These are phyloP conservation scores for Chalaropsis thielavioides DNA, from an alignment of 2,329 filamentous ascomycete genomes.

Conservation along the genomic window DNA sequence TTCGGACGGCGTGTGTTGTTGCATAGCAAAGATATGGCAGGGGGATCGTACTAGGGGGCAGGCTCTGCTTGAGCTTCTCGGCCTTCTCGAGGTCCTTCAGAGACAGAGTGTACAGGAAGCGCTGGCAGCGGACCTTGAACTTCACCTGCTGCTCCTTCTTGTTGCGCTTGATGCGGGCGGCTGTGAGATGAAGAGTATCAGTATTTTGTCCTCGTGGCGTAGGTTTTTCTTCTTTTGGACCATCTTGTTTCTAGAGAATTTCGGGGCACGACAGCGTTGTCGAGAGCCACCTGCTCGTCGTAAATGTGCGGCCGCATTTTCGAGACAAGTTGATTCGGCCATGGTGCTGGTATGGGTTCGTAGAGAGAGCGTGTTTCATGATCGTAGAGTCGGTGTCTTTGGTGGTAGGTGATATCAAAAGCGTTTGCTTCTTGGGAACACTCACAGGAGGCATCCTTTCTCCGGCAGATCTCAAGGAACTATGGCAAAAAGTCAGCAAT, in stretches of 20 bases:
- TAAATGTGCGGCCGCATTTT: neutral
- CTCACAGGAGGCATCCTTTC: slow-evolving; percentile 98
- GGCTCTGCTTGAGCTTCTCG: slow-evolving; percentile 99
- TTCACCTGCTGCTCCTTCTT: slow-evolving; percentile 84
- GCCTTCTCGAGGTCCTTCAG: slow-evolving; percentile 99
- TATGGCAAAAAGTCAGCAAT: slow-evolving; percentile 26
- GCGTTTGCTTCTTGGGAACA: slow-evolving; percentile 5
- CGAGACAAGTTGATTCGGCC: neutral
- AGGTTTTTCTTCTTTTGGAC: neutral
- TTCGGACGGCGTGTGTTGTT: neutral
- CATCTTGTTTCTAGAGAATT: neutral
- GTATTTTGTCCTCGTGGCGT: neutral
- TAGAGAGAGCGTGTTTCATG: no score
- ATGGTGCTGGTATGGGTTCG: neutral
- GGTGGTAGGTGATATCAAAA: neutral
- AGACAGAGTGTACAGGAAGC: slow-evolving; percentile 93
- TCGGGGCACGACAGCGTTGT: neutral
- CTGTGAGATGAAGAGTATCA: slow-evolving; percentile 29
- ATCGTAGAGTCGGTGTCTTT: neutral
- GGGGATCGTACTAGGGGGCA: slow-evolving; percentile 73
- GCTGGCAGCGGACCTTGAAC: slow-evolving; percentile 99
- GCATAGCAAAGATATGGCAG: slow-evolving; percentile 2
- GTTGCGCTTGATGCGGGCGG: slow-evolving; percentile 93
- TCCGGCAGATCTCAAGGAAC: slow-evolving; percentile 99
- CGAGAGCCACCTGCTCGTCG: neutral